Evolutionary conservation across 129 eudicot genomes (phyloP).

Genomic region (Pseudognaphalium luteoalbum): DNA sequence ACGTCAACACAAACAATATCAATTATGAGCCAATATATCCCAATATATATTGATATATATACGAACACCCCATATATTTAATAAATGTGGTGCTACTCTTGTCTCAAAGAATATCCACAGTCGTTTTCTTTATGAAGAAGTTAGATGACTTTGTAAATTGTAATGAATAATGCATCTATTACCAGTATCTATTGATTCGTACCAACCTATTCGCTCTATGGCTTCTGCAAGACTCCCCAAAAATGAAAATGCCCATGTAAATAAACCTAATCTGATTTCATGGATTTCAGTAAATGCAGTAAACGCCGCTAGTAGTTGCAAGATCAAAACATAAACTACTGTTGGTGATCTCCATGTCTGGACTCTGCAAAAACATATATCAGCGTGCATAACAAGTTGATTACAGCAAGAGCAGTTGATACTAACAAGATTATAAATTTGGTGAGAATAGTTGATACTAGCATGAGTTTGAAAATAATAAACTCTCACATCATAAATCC

Average conservation of each 20-base stretch:
- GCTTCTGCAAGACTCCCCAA: conserved; percentile 55
- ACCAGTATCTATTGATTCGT: conserved; percentile 13
- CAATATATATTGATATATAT: neutral
- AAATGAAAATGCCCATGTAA: conserved; percentile 51
- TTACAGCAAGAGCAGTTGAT: neutral
- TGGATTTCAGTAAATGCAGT: conserved; percentile 60
- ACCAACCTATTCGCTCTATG: conserved; percentile 67
- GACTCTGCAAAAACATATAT: conserved; percentile 52
- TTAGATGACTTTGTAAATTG: neutral
- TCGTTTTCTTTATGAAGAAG: neutral
- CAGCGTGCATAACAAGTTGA: conserved; percentile 6
- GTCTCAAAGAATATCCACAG: neutral
- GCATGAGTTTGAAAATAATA: neutral
- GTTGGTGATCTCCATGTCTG: conserved; percentile 73
- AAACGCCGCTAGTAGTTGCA: conserved; percentile 68
- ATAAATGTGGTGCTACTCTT: neutral
- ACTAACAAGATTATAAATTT: neutral
- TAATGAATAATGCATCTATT: neutral
- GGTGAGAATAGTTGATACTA: conserved; percentile 1
- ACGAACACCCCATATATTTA: neutral
- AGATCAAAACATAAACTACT: conserved; percentile 58
- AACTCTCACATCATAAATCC: conserved; percentile 82
- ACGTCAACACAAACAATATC: neutral
- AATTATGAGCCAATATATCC: neutral
- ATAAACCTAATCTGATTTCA: conserved; percentile 46